Percentiles rank a stretch among this genome's conserved stretches.
Evolutionary conservation across 495 filamentous ascomycete species (phyloP).

Genomic region (Xanthoparmelia taractica): DNA sequence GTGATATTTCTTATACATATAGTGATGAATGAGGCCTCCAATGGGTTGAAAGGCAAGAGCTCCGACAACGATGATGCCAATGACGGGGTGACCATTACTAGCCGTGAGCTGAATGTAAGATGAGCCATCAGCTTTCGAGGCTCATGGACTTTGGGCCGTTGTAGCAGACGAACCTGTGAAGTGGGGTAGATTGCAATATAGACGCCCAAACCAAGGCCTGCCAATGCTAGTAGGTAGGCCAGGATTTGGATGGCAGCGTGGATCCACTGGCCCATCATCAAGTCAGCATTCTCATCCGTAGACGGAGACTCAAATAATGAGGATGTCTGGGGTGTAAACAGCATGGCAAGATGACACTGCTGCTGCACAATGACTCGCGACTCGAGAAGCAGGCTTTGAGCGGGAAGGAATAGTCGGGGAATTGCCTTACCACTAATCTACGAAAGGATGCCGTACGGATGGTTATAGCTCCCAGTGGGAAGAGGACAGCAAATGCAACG

Average conservation of each 20-base stretch:
- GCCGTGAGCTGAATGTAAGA: conserved; percentile 6
- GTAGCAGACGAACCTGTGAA: conserved; percentile 23
- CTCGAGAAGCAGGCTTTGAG: neutral
- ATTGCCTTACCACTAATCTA: conserved; percentile 12
- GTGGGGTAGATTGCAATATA: conserved; percentile 35
- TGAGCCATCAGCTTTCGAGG: conserved; percentile 32
- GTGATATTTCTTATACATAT: conserved; percentile 40
- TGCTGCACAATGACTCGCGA: neutral
- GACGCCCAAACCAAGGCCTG: conserved; percentile 57
- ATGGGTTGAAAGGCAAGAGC: conserved; percentile 57
- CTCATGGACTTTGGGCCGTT: neutral
- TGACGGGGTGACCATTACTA: conserved; percentile 33
- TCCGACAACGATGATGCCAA: conserved; percentile 53
- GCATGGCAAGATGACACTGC: neutral
- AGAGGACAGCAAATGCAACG: conserved; percentile 35
- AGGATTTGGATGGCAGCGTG: conserved; percentile 55
- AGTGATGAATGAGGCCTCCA: conserved; percentile 58
- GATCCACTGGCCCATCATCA: conserved; percentile 22
- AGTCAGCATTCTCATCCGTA: neutral
- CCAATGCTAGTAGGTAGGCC: conserved; percentile 47
- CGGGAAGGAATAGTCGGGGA: too few relatives aligned
- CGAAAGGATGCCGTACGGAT: conserved; percentile 37
- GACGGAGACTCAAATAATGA: neutral
- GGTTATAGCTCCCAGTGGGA: conserved; percentile 40
- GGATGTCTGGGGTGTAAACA: neutral